Percentiles rank a stretch among this genome's conserved stretches.
Conservation (phyloP, 257 asterid species). For the Parsonsia alboflavescens region DNA sequence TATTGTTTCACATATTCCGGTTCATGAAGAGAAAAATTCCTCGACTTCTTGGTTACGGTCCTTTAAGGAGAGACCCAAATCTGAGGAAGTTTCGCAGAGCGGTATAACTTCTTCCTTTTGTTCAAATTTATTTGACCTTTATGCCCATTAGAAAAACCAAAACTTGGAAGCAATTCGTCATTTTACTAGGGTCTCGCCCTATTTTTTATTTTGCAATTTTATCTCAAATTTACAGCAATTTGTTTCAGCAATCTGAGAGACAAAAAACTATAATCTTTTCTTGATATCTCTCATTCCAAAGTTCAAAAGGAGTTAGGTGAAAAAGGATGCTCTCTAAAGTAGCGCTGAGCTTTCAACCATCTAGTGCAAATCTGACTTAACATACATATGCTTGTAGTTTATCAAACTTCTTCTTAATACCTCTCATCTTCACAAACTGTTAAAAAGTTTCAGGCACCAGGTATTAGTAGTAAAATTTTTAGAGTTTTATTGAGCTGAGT, state of each 20-base stretch:
- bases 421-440: background rate
- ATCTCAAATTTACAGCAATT: background rate
- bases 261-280: background rate
- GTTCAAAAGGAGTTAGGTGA: background rate
- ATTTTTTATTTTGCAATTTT: background rate
- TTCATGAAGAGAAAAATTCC: constrained; percentile 71
- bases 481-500: background rate
- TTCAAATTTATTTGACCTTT: constrained; percentile 8
- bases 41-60: constrained; percentile 71
- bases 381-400: background rate
- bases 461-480: background rate
- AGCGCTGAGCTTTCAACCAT: background rate
- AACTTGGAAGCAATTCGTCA: background rate
- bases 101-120: constrained; percentile 47
- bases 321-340: background rate
- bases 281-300: background rate
- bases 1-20: constrained; percentile 45
- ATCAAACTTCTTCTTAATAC: background rate
- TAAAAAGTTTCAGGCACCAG: background rate
- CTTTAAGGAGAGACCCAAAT: constrained; percentile 70
- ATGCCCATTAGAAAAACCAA: background rate
- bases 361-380: background rate
- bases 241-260: background rate
- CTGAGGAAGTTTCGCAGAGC: constrained; percentile 60
- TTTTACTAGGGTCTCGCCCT: background rate